These are phyloP conservation scores for Alternaria sp. DNA, from an alignment of 2,329 filamentous ascomycete genomes.

Conservation along the genomic window DNA sequence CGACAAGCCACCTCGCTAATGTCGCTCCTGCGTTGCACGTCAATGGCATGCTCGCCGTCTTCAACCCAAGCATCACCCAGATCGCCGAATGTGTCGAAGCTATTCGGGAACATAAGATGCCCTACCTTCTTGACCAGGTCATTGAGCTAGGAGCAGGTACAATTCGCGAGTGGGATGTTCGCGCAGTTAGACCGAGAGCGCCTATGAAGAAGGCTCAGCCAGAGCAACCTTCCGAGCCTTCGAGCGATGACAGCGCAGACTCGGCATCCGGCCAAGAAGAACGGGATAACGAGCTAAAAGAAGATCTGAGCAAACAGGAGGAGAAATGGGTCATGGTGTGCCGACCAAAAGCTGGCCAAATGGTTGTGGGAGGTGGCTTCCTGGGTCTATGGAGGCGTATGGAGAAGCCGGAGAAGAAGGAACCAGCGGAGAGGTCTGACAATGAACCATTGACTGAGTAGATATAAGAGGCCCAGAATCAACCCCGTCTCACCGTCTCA, in stretches of 20 bases:
- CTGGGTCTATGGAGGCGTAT: conserved; percentile 47
- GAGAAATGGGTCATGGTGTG: conserved; percentile 48
- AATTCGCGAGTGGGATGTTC: conserved; percentile 70
- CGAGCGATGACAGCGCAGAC: conserved; percentile 19
- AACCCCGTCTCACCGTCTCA: not conserved
- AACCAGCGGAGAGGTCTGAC: not conserved
- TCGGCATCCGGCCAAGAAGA: conserved; percentile 27
- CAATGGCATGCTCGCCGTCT: conserved; percentile 71
- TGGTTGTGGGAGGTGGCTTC: conserved; percentile 47
- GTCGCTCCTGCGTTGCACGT: conserved; percentile 66
- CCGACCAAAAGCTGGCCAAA: conserved; percentile 45
- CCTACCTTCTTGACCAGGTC: conserved; percentile 64
- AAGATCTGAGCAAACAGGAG: conserved; percentile 30
- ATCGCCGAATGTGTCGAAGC: conserved; percentile 68
- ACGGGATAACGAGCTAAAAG: conserved; percentile 39
- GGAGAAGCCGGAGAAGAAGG: conserved; percentile 19
- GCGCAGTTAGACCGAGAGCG: conserved; percentile 55
- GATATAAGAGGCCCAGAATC: not conserved
- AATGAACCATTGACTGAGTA: not conserved
- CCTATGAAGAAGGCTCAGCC: conserved; percentile 30
- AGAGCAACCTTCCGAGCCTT: conserved; percentile 14
- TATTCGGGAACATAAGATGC: conserved; percentile 62
- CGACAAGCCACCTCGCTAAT: conserved; percentile 60
- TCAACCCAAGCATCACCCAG: conserved; percentile 80
- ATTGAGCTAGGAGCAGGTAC: conserved; percentile 64